A percentile compares a stretch with the other conserved stretches of the same genome.
phyloP scores from a whole-genome alignment of 1,284 basidiomycete species.

The Marasmius sp. region DNA sequence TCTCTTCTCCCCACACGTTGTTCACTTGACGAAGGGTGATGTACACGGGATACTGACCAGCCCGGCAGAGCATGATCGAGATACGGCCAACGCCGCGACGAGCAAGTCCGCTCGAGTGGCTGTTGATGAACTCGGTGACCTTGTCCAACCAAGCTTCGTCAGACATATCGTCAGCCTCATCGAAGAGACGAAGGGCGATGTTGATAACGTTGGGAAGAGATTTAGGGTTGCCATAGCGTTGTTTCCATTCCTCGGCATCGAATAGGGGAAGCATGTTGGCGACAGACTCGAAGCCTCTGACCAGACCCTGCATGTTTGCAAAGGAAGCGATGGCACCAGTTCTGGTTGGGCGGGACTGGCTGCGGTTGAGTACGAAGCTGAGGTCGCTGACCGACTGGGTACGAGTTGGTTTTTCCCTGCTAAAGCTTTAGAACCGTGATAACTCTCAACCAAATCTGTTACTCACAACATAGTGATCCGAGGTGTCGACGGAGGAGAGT shows the following conservation, averaged over 20 bases:
- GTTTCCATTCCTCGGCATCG: constrained; percentile 67
- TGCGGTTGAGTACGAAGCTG: constrained; percentile 83
- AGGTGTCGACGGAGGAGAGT: constrained; percentile 84
- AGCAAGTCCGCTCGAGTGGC: constrained; percentile 61
- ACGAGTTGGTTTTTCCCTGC: constrained; percentile 43
- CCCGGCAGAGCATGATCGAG: constrained; percentile 90
- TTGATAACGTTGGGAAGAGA: constrained; percentile 92
- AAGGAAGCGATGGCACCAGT: constrained; percentile 90
- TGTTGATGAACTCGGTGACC: constrained; percentile 77
- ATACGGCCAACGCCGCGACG: constrained; percentile 88
- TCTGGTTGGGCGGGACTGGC: constrained; percentile 84
- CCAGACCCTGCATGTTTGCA: constrained; percentile 70
- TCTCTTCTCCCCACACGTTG: constrained; percentile 89
- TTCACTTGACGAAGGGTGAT: constrained; percentile 85
- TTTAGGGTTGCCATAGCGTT: constrained; percentile 71
- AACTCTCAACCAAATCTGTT: constrained; percentile 6
- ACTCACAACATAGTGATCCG: constrained; percentile 65
- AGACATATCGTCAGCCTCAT: constrained; percentile 71
- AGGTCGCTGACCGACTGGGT: constrained; percentile 92
- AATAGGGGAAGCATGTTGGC: constrained; percentile 71
- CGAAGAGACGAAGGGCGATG: constrained; percentile 85
- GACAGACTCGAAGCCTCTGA: constrained; percentile 74
- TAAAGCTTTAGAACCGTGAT: constrained; percentile 17
- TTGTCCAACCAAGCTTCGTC: constrained; percentile 81
- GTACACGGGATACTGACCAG: constrained; percentile 92